A percentile compares a stretch with the other conserved stretches of the same genome.
Conservation (phyloP, 2,329 filamentous ascomycete species). For the Emergomyces orientalis region DNA sequence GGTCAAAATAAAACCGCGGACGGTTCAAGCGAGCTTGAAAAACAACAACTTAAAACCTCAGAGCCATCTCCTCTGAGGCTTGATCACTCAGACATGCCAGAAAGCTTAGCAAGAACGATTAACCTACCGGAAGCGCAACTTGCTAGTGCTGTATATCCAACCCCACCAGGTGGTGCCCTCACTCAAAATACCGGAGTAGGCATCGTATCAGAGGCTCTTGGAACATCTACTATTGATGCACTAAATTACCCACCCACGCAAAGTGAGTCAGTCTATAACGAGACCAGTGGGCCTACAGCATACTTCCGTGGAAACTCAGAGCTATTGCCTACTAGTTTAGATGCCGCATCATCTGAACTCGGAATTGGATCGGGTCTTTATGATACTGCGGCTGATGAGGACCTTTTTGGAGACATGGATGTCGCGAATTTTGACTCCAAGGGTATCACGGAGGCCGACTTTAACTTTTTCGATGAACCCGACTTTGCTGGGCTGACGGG, state of each 20-base stretch:
- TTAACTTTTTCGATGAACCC: constrained; percentile 55
- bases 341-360: constrained; percentile 21
- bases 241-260: constrained; percentile 13
- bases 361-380: constrained; percentile 33
- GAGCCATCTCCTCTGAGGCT: constrained; percentile 19
- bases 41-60: constrained; percentile 20
- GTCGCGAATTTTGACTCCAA: constrained; percentile 45
- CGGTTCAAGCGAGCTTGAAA: constrained; percentile 14
- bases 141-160: constrained; percentile 43
- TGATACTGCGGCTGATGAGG: constrained; percentile 40
- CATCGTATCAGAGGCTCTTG: constrained; percentile 1
- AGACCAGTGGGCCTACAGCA: constrained; percentile 10
- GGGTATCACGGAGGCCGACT: constrained; percentile 51
- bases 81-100: constrained; percentile 24
- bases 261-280: constrained; percentile 14
- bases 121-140: constrained; percentile 34
- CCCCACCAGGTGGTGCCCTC: constrained; percentile 35
- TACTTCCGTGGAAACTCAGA: constrained; percentile 16
- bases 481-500: constrained; percentile 21
- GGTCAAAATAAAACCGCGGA: constrained; percentile 1
- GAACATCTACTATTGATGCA: constrained; percentile 21
- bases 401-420: constrained; percentile 51
- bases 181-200: not conserved
- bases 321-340: constrained; percentile 19
- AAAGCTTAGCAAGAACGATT: constrained; percentile 32